Evolutionary conservation across 2,329 filamentous ascomycete genomes (phyloP).

Genomic region (Daldinia sp.): DNA sequence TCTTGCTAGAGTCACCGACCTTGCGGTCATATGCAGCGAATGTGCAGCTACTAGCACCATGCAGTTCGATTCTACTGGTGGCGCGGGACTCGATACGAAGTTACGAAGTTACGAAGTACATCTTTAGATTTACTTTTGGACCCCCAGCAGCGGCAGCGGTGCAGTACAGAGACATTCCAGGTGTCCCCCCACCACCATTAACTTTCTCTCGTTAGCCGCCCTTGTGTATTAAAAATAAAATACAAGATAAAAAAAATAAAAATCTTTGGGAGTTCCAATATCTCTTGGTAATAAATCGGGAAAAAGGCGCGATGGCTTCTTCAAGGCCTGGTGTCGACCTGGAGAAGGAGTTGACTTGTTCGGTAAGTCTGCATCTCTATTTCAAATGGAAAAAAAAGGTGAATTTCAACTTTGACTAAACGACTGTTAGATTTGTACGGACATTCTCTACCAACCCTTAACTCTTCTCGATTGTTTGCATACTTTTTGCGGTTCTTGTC

Average conservation of each 20-base stretch:
- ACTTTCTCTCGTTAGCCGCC: constrained; percentile 15
- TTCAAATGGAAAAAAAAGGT: constrained; percentile 6
- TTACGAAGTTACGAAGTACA: too few relatives aligned
- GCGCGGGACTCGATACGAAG: constrained; percentile 31
- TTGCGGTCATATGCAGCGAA: constrained; percentile 21
- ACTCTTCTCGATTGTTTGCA: constrained; percentile 93
- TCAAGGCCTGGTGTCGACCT: constrained; percentile 70
- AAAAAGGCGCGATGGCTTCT: constrained; percentile 55
- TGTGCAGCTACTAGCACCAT: constrained; percentile 26
- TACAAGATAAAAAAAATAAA: constrained; percentile 1
- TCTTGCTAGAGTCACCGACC: background rate
- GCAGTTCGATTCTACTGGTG: constrained; percentile 25
- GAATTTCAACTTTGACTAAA: constrained; percentile 20
- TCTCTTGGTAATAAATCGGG: constrained; percentile 4
- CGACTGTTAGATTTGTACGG: constrained; percentile 84
- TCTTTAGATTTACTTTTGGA: too few relatives aligned
- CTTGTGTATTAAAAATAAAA: constrained; percentile 1
- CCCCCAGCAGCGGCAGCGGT: too few relatives aligned
- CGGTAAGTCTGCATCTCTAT: constrained; percentile 68
- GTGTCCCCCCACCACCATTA: constrained; percentile 19
- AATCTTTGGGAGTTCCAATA: constrained; percentile 1
- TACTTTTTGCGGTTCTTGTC: constrained; percentile 93
- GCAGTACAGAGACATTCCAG: constrained; percentile 12
- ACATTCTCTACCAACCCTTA: constrained; percentile 88
- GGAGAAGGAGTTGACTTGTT: constrained; percentile 94